Percentiles rank a stretch among this genome's conserved stretches.
Conservation (phyloP, 1,284 basidiomycete genomes). For the Ustilago nuda region DNA sequence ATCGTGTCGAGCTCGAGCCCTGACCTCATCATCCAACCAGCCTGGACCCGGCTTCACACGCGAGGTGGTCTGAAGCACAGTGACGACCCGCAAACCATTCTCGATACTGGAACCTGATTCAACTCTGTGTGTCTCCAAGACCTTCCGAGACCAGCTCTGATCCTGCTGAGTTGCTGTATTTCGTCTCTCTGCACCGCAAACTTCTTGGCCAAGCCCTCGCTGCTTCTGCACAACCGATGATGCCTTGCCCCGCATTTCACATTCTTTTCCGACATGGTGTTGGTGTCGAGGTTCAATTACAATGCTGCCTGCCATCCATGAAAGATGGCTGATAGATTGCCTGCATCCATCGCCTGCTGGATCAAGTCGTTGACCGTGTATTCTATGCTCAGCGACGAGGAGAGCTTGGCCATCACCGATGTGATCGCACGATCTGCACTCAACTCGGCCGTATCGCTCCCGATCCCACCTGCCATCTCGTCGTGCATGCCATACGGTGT, state of each 20-base stretch:
- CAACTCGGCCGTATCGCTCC: constrained; percentile 76
- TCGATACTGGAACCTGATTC: background rate
- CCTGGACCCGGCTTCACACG: too few species aligned
- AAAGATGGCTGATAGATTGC: constrained; percentile 83
- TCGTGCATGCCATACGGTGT: constrained; percentile 15
- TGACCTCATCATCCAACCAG: background rate
- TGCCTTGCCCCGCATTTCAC: constrained; percentile 1
- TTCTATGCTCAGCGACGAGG: constrained; percentile 86
- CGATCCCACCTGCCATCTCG: constrained; percentile 9
- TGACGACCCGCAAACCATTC: background rate
- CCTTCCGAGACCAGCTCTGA: constrained; percentile 6
- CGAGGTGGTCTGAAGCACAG: background rate
- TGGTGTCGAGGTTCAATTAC: background rate
- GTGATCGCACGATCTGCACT: constrained; percentile 86
- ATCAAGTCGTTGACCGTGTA: constrained; percentile 94
- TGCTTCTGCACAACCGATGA: background rate
- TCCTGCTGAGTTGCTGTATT: background rate
- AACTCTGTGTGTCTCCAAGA: background rate
- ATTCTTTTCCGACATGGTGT: background rate
- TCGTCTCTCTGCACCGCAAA: background rate
- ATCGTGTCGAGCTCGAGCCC: background rate
- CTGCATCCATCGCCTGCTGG: constrained; percentile 83
- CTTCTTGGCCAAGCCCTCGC: constrained; percentile 10
- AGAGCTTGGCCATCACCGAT: constrained; percentile 75
- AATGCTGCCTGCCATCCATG: constrained; percentile 59